Evolutionary conservation across 2,329 filamentous ascomycete genomes (phyloP).

Genomic region (Penicillium vulpinum): DNA sequence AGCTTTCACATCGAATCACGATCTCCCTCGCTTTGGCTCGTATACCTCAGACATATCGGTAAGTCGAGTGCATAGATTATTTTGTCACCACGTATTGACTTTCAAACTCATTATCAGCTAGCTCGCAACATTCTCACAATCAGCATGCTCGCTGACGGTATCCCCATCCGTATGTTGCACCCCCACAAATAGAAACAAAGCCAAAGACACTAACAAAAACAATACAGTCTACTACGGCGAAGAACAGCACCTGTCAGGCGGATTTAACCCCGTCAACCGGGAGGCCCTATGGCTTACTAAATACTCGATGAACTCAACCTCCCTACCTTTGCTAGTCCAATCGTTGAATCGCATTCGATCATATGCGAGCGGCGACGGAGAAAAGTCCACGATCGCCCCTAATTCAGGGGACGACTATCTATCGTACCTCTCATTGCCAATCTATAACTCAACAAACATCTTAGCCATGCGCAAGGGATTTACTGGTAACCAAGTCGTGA

Average conservation of each 20-base stretch:
- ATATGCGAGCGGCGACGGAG: conserved; percentile 11
- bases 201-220: neutral
- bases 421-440: conserved; percentile 9
- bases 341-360: conserved; percentile 12
- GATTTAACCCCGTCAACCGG: conserved; percentile 50
- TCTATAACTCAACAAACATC: conserved; percentile 10
- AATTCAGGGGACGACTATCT: conserved; percentile 10
- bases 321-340: conserved; percentile 11
- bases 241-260: conserved; percentile 60
- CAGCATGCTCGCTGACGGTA: conserved; percentile 60
- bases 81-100: neutral
- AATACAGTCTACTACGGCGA: conserved; percentile 61
- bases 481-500: conserved; percentile 10
- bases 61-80: conserved; percentile 3
- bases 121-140: conserved; percentile 64
- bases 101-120: conserved; percentile 34
- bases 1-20: conserved; percentile 62
- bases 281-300: conserved; percentile 58
- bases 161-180: conserved; percentile 50
- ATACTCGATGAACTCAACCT: conserved; percentile 35
- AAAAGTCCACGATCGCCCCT: conserved; percentile 1
- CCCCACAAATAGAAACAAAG: neutral
- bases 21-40: conserved; percentile 56
- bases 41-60: conserved; percentile 53
- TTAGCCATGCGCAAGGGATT: conserved; percentile 13